These are phyloP conservation scores for Syncephalastrum racemosum DNA, from an alignment of 371 early-diverging fungal species.

Conservation along the genomic window DNA sequence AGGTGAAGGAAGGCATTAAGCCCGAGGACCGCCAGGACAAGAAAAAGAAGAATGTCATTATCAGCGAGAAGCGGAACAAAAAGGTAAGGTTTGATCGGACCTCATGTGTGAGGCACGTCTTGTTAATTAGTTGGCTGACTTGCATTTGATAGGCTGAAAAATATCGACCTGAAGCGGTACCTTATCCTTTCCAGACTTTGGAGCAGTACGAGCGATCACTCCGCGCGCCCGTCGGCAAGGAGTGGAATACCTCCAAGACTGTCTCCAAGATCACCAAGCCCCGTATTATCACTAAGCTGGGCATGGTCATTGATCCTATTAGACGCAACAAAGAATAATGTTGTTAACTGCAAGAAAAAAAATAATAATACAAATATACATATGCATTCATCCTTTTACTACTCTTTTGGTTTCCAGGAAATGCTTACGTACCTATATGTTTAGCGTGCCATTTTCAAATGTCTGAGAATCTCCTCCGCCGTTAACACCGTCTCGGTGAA, in stretches of 20 bases:
- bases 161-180: slow-evolving; percentile 72
- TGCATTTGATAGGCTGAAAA: slow-evolving; percentile 56
- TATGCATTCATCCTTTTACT: too few species aligned
- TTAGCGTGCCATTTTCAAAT: too few species aligned
- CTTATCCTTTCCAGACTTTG: slow-evolving; percentile 81
- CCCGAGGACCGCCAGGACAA: slow-evolving; percentile 75
- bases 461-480: too few species aligned
- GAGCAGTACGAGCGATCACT: slow-evolving; percentile 90
- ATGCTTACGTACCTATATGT: too few species aligned
- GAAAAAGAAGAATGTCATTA: slow-evolving; percentile 84
- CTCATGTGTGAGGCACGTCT: slow-evolving; percentile 1
- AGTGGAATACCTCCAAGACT: slow-evolving; percentile 88
- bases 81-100: slow-evolving; percentile 51
- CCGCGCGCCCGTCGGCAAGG: slow-evolving; percentile 86
- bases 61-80: slow-evolving; percentile 83
- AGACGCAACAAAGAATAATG: slow-evolving; percentile 19
- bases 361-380: too few species aligned
- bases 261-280: slow-evolving; percentile 80
- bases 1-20: slow-evolving; percentile 60
- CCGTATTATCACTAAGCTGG: slow-evolving; percentile 79
- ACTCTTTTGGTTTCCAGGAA: too few species aligned
- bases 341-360: too few species aligned
- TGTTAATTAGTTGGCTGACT: slow-evolving; percentile 3
- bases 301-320: slow-evolving; percentile 87
- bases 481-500: too few species aligned